These are phyloP conservation scores for Chrysanthemum makinoi DNA, from an alignment of 129 eudicot genomes.

Conservation along the genomic window DNA sequence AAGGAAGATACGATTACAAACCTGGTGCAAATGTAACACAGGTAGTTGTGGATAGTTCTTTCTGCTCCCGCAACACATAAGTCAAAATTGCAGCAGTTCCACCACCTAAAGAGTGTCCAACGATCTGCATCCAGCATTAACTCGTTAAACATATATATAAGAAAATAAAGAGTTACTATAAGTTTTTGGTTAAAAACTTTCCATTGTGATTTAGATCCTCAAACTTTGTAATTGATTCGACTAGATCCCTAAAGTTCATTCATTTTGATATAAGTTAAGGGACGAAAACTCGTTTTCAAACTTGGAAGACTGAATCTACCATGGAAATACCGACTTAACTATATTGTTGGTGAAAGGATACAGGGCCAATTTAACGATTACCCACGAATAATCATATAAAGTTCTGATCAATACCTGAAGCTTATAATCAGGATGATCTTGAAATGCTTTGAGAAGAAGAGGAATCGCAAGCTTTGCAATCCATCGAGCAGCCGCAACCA, in stretches of 20 bases:
- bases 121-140: slow-evolving; percentile 52
- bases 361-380: too few relatives aligned
- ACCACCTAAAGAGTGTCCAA: slow-evolving; percentile 98
- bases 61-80: slow-evolving; percentile 71
- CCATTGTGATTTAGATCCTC: too few relatives aligned
- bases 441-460: slow-evolving; percentile 56
- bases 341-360: too few relatives aligned
- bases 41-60: slow-evolving; percentile 67
- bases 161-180: not conserved
- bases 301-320: too few relatives aligned
- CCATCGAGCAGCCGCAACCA: slow-evolving; percentile 99
- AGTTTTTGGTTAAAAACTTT: too few relatives aligned
- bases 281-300: too few relatives aligned
- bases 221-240: too few relatives aligned
- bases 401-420: slow-evolving; percentile 53
- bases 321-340: too few relatives aligned
- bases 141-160: not conserved
- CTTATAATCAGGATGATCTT: slow-evolving; percentile 66
- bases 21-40: slow-evolving; percentile 99
- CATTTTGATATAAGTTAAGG: too few relatives aligned
- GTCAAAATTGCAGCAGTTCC: slow-evolving; percentile 95
- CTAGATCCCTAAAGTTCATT: too few relatives aligned
- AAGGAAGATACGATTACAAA: slow-evolving; percentile 1
- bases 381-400: not conserved
- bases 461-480: slow-evolving; percentile 94